These are phyloP conservation scores for Polyporus tsugae DNA, from an alignment of 1,284 basidiomycete genomes.

Conservation along the genomic window DNA sequence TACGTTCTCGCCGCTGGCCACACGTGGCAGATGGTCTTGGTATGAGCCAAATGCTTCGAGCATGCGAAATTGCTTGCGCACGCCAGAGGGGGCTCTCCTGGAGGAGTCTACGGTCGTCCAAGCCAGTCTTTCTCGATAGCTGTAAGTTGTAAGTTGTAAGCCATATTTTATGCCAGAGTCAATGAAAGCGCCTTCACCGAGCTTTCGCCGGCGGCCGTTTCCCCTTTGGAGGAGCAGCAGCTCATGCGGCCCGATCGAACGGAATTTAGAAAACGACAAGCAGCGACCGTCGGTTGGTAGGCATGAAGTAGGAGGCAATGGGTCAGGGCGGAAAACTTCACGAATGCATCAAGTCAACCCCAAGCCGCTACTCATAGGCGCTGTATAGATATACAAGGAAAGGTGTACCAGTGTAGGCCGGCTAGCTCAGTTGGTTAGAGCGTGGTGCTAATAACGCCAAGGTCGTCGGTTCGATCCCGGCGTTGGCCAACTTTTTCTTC, in stretches of 20 bases:
- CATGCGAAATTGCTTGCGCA: neutral
- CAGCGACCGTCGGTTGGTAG: no score
- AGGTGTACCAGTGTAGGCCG: constrained; percentile 2
- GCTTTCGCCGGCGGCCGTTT: neutral
- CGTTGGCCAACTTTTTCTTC: constrained; percentile 9
- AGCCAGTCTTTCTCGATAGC: neutral
- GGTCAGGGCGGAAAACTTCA: no score
- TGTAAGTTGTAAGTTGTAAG: neutral
- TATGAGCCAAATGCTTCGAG: neutral
- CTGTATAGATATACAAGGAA: no score
- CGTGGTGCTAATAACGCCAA: constrained; percentile 19
- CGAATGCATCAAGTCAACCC: no score
- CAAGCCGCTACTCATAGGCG: no score
- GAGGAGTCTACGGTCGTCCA: neutral
- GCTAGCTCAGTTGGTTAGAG: constrained; percentile 18
- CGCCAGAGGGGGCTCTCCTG: neutral
- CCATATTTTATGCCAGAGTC: neutral
- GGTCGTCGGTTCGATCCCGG: constrained; percentile 17
- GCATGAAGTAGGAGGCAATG: no score
- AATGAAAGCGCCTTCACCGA: neutral
- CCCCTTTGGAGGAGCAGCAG: neutral
- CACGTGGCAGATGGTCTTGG: neutral
- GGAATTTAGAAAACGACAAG: neutral
- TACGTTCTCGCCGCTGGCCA: neutral
- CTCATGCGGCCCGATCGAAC: neutral